Conservation (phyloP, 768 basidiomycete species). For the Suillus tomentosus region DNA sequence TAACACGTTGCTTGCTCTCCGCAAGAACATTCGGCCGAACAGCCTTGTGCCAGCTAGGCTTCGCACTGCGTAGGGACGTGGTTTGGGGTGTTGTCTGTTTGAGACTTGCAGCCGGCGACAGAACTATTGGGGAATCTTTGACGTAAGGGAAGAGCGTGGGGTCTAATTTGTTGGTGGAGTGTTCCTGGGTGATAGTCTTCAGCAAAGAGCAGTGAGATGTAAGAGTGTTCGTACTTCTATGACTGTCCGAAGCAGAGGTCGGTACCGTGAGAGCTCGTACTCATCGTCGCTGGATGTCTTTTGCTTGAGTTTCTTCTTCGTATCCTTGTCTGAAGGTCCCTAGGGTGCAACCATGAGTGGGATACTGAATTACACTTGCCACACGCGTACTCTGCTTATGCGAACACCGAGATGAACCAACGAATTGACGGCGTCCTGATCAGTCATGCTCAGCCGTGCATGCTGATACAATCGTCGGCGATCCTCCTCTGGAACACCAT, state of each 20-base stretch:
- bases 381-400: conserved; percentile 69
- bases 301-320: conserved; percentile 79
- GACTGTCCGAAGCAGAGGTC: conserved; percentile 77
- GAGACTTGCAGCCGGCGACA: conserved; percentile 47
- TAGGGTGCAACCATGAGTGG: conserved; percentile 29
- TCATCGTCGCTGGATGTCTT: conserved; percentile 81
- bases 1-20: conserved; percentile 70
- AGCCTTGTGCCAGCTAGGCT: conserved; percentile 87
- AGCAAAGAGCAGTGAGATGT: conserved; percentile 1
- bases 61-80: conserved; percentile 84
- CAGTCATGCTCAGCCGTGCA: conserved; percentile 80
- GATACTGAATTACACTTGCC: not conserved
- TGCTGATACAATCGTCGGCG: conserved; percentile 93
- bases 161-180: conserved; percentile 77
- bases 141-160: conserved; percentile 85
- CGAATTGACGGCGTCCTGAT: conserved; percentile 93
- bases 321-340: conserved; percentile 77
- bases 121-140: conserved; percentile 68
- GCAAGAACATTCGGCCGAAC: conserved; percentile 51
- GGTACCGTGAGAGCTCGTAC: conserved; percentile 94
- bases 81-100: conserved; percentile 56
- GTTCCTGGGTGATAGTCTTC: conserved; percentile 58
- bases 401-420: conserved; percentile 80
- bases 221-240: conserved; percentile 64
- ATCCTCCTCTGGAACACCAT: conserved; percentile 99